Evolutionary conservation across 176 grass and related monocot genomes (phyloP), one percentile per base, ranked within the genome.

Genomic region (Metroxylon sagu): DNA sequence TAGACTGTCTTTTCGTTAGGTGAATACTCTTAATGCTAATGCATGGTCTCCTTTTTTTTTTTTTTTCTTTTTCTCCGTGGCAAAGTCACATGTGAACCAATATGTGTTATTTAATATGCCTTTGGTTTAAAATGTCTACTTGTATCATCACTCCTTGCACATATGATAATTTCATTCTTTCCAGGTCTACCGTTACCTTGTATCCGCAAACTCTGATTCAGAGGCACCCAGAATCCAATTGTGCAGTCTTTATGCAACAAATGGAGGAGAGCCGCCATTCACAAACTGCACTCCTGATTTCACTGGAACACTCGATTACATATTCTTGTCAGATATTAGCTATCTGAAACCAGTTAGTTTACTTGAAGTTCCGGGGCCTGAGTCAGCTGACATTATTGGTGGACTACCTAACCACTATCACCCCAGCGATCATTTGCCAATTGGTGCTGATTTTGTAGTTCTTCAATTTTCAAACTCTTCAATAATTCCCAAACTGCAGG

Each of bases 261-360:
- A 91, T 57, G 84, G 92, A 65, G 83, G 87, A 18, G 92, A 97
- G 31, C 92, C 87, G 48, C 62, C 80, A 53, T 91, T 88, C 70
- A 97, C 87, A 52, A 97, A 97, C 50, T 88, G 61, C 75, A 97
- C 92, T 19, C 87, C 92, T 73, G 84, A 68, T 68, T 97, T 97
- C 67, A 91, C 87, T 30, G 87, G 81, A 82, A 97, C 92, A 39
- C 59, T 97, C 2, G 87, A 97, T 49, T 97, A 91, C 61, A 78
- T 91, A 43, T 91, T 91, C 66, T 30, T 85, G 56, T 78, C 62
- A 0, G 62, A 25, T 18, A 4, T 62, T 18, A 65, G 62, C 60
- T 67, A 55, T 28, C 16, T 85, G 71, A 91, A 84, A 64, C 81
- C 93, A 57, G 68, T 70, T 16, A 88, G 78, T 72, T 59, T 97